Conservation (phyloP, 192 early-diverging fungal genomes). For the Polychytrium aggregatum region DNA sequence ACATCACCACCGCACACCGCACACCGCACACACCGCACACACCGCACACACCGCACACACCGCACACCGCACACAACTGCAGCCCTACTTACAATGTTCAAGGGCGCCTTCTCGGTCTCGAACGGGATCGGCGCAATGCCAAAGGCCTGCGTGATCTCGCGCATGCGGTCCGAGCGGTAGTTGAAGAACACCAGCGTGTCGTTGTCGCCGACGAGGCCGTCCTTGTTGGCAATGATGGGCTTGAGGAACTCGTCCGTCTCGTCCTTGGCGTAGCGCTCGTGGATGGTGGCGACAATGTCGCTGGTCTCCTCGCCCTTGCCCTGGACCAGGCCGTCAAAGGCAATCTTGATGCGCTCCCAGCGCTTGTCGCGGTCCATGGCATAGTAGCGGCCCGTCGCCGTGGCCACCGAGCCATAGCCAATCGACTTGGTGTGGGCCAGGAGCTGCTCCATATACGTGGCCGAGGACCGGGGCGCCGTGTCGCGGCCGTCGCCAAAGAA, state of each 20-base stretch:
- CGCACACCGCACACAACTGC: no score
- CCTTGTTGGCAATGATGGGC: conserved; percentile 80
- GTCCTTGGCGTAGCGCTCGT: conserved; percentile 74
- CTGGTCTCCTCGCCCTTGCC: conserved; percentile 52
- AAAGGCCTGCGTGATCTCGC: conserved; percentile 73
- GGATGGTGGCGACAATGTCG: conserved; percentile 55
- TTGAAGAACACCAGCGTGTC: conserved; percentile 98
- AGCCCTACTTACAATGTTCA: conserved; percentile 60
- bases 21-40: no score
- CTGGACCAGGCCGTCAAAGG: conserved; percentile 80
- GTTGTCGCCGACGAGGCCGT: conserved; percentile 70
- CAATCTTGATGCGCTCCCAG: conserved; percentile 95
- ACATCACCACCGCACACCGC: no score
- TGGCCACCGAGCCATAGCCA: conserved; percentile 80
- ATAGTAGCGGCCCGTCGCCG: conserved; percentile 94
- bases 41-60: no score
- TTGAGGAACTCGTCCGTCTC: conserved; percentile 99
- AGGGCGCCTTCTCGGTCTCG: conserved; percentile 60
- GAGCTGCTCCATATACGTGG: conserved; percentile 69
- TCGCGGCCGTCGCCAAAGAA: conserved; percentile 98
- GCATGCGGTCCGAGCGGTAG: conserved; percentile 97
- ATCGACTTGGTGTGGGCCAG: conserved; percentile 38
- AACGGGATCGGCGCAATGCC: conserved; percentile 81
- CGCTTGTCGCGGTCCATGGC: conserved; percentile 99
- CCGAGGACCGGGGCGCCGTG: conserved; percentile 78